Evolutionary conservation across 495 filamentous ascomycete genomes (phyloP).

Genomic region (Thermothielavioides terrestris): DNA sequence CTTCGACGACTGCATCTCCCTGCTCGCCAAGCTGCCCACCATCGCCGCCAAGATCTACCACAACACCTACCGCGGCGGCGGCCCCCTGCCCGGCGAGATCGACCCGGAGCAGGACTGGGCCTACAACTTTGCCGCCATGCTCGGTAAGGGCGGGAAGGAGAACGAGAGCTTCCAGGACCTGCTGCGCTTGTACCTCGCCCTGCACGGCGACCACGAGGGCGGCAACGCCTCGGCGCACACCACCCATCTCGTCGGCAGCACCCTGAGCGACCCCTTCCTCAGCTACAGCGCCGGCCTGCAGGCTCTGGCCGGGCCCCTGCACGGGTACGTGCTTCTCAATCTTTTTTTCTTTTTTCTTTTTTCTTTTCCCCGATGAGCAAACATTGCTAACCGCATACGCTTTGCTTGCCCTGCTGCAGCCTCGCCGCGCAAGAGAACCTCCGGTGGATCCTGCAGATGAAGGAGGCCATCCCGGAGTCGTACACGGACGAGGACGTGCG

Average conservation of each 20-base stretch:
- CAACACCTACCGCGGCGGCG: constrained; percentile 69
- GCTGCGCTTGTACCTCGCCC: constrained; percentile 82
- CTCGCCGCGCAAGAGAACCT: constrained; percentile 96
- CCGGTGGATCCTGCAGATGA: constrained; percentile 92
- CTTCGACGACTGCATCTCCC: constrained; percentile 89
- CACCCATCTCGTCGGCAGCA: constrained; percentile 96
- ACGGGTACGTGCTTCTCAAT: constrained; percentile 49
- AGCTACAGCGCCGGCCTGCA: constrained; percentile 93
- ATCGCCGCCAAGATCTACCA: constrained; percentile 98
- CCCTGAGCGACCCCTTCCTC: constrained; percentile 89
- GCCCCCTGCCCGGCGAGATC: constrained; percentile 64
- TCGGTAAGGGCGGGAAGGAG: constrained; percentile 78
- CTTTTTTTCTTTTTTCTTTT: background rate
- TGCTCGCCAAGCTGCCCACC: constrained; percentile 92
- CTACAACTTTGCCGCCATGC: constrained; percentile 95
- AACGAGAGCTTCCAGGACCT: constrained; percentile 94
- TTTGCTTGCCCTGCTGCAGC: constrained; percentile 27
- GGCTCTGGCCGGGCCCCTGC: constrained; percentile 87
- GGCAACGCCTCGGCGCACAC: constrained; percentile 95
- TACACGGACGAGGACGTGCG: constrained; percentile 73
- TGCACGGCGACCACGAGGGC: constrained; percentile 97
- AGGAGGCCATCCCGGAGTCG: constrained; percentile 67
- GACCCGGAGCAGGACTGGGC: constrained; percentile 89
- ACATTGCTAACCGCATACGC: constrained; percentile 5
- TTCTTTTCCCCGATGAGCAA: background rate